Evolutionary conservation across 1,139 yeast species (phyloP), one percentile per base, ranked within the genome.

Genomic region (Yamadazyma sp.): DNA sequence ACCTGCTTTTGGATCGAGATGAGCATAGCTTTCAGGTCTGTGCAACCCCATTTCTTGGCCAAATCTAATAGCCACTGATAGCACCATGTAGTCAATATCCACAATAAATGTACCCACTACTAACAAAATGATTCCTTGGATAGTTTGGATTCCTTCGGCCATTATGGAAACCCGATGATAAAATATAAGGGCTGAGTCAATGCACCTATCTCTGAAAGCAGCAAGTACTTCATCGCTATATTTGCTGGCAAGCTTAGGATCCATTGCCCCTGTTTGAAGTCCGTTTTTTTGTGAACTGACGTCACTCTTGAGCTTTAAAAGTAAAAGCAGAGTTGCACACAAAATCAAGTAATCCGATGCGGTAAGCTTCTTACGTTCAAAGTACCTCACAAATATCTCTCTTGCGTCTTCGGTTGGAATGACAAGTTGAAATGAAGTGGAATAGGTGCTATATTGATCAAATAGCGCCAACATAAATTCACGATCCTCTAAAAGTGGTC

Each of bases 41-140:
- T 85, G 86, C 16, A 86, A 60, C 0, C 94, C 94, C 44, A 82
- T 57, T 33, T 78, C 83, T 47, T 75, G 80, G 0, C 86, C 86
- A 46, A 68, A 72, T 38, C 87, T 63, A 3, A 78, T 67, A 1
- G 82, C 82, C 3, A 75, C 70, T 1, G 82, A 59, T 0, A 70
- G 52, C 9, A 82, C 50, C 36, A 70, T 62, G 47, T 67, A 72
- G 23, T 73, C 67, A 23, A 64, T 53, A 29, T 75, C 76, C 1
- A 64, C 52, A 10, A 69, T 54, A 44, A 70, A 59, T 31, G 66
- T 61, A 4, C 61, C 73, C 3, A 65, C 44, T 2, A 72, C 54
- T 33, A 81, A 54, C 24, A 75, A 45, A 27, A 80, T 39, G 13
- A 78, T 61, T 0, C 76, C 81, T 44, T 72, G 73, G 12, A 82